Conservation (phyloP, 164 flowering plant species). For the Chimonanthus salicifolius region DNA sequence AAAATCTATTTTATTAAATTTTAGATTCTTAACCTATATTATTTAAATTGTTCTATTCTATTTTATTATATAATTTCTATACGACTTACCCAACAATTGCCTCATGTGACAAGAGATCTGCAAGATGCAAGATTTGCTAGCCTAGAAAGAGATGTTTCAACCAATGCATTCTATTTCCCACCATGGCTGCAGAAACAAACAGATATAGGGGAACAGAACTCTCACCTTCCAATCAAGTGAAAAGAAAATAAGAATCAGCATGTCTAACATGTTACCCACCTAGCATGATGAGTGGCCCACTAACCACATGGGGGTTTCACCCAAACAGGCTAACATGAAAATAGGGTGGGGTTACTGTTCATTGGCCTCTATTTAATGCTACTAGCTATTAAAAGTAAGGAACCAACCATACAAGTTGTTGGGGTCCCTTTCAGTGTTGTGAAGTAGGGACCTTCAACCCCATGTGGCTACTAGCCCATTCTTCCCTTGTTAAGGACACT, state of each 20-base stretch:
- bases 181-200: background rate
- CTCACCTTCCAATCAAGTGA: background rate
- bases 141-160: background rate
- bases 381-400: background rate
- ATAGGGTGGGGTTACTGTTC: background rate
- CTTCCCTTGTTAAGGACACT: slow-evolving; percentile 7
- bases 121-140: background rate
- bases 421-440: background rate
- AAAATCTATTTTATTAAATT: background rate
- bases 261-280: background rate
- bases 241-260: background rate
- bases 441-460: background rate
- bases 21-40: background rate
- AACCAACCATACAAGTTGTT: background rate
- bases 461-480: background rate
- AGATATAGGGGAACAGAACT: background rate
- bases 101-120: no score
- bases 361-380: background rate
- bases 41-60: no score
- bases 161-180: background rate
- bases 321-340: background rate
- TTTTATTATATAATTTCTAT: no score
- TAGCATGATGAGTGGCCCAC: background rate
- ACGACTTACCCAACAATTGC: no score
- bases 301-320: background rate